phyloP scores from a whole-genome alignment of 208 protist species.

The Leishmania lainsoni region DNA sequence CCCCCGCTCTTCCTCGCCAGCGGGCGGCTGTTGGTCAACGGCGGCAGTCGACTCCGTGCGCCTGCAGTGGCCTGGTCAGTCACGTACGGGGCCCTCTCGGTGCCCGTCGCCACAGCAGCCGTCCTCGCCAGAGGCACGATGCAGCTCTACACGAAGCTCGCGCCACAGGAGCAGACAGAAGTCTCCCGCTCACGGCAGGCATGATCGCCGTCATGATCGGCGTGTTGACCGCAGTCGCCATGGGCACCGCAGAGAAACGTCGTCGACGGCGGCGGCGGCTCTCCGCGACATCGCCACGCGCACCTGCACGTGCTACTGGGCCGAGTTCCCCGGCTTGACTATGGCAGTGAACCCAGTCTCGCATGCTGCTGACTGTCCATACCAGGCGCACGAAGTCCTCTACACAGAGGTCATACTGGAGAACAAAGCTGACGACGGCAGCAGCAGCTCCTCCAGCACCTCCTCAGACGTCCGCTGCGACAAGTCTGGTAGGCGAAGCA shows the following conservation, averaged over 20 bases:
- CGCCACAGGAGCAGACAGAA: not conserved
- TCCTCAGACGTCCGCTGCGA: not conserved
- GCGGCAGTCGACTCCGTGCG: constrained; percentile 8
- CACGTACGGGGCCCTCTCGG: not conserved
- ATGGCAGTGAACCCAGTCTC: constrained; percentile 74
- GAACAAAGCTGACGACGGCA: not conserved
- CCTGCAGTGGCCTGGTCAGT: constrained; percentile 23
- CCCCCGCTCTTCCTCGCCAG: not conserved
- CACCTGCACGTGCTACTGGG: constrained; percentile 52
- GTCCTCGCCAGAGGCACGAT: not conserved
- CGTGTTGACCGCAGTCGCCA: not conserved
- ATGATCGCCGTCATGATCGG: not conserved
- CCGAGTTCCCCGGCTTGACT: constrained; percentile 42
- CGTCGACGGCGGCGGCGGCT: not conserved
- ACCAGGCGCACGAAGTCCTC: constrained; percentile 34
- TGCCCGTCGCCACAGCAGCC: not conserved
- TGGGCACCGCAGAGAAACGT: not conserved
- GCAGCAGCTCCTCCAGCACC: not conserved
- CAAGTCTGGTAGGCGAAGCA: not conserved
- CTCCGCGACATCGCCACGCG: constrained; percentile 34
- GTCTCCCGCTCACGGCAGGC: not conserved
- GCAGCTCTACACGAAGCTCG: not conserved
- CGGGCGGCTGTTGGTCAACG: not conserved
- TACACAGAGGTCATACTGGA: constrained; percentile 31
- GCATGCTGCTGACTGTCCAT: constrained; percentile 64